Base-by-base conservation (phyloP, 2,329 filamentous ascomycete genomes). In the Neofusicoccum ribis region DNA sequence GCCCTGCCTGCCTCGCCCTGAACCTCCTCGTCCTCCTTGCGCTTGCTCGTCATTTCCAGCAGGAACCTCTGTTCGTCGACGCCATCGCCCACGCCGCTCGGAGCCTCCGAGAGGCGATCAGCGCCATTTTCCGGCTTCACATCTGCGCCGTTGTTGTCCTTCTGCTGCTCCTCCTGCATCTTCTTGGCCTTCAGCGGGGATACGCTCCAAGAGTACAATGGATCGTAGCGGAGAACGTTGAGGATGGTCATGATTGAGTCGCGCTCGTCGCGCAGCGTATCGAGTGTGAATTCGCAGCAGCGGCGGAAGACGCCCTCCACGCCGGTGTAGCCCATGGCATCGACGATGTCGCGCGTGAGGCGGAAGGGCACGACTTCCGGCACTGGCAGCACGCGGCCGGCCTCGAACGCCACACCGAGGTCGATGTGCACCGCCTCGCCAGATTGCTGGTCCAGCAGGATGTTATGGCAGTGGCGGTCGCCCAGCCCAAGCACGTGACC, bases 221-320 rank as follows among this genome's bases (percentile, higher is more conserved):
- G 96, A 82, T 99, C 95, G 78, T 97, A 98, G n/a, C 96, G 90
- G 66, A 99, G 82, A 23, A 99, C 96, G 74, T 99, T 96, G 20
- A 99, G 87, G 62, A 99, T 93, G 0, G 95, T 98, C 93, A 97
- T 98, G 80, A 99, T 99, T 50, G 91, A 93, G 75, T 97, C 96
- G 12, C 91, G 91, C 76, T 99, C 95, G 72, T 96, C 91, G n/a
- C 95, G 89, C 41, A 99, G 82, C 1, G 96, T 93, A 68, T 97
- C 93, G 37, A 99, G 86, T 0, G 93, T 98, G 76, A 98, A 98
- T 76, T 99, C 96, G 77, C 95, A 99, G 79, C 94, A 98, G n/a
- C 96, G 88, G 7, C 95, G 88, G 81, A 98, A 99, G 0, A 98
- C 93, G 3, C 95, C 95, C 77, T 99, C 96, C 0, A 93, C 96